phyloP scores from a whole-genome alignment of 2,329 filamentous ascomycete species.

The Anisogramma anomala region DNA sequence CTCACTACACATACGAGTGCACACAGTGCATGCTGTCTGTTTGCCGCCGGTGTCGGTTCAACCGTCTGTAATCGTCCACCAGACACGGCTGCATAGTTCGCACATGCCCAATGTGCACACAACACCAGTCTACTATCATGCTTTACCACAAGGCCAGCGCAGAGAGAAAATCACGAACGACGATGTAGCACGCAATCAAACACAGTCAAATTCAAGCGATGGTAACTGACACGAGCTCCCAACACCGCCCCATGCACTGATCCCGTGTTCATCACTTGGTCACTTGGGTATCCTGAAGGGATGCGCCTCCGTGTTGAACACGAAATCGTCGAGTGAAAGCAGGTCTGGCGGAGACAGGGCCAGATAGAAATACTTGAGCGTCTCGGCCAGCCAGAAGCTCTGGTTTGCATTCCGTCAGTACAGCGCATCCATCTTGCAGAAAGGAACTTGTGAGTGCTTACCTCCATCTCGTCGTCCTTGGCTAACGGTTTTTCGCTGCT shows the following conservation, averaged over 20 bases:
- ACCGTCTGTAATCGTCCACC: not conserved
- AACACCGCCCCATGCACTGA: not conserved
- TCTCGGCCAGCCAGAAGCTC: conserved; percentile 85
- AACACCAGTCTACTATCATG: too few species aligned
- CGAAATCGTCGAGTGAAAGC: conserved; percentile 58
- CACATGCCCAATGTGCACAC: not conserved
- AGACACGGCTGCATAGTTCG: not conserved
- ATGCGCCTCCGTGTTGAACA: conserved; percentile 54
- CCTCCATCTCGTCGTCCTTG: conserved; percentile 31
- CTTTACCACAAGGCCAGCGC: too few species aligned
- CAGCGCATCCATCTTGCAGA: not conserved
- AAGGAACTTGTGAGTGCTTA: conserved; percentile 2
- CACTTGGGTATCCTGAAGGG: conserved; percentile 38
- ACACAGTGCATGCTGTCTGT: not conserved
- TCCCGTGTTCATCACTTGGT: conserved; percentile 18
- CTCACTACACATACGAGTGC: not conserved
- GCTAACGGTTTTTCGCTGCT: conserved; percentile 19
- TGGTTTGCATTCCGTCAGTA: conserved; percentile 44
- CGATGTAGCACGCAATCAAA: too few species aligned
- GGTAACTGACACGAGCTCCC: not conserved
- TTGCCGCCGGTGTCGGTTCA: not conserved
- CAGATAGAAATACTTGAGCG: conserved; percentile 83
- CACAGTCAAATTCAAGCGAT: not conserved
- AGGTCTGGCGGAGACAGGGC: conserved; percentile 58
- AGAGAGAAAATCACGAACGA: too few species aligned